Evolutionary conservation across 805 yeast species (phyloP).

Genomic region (Metschnikowia peoriensis): DNA sequence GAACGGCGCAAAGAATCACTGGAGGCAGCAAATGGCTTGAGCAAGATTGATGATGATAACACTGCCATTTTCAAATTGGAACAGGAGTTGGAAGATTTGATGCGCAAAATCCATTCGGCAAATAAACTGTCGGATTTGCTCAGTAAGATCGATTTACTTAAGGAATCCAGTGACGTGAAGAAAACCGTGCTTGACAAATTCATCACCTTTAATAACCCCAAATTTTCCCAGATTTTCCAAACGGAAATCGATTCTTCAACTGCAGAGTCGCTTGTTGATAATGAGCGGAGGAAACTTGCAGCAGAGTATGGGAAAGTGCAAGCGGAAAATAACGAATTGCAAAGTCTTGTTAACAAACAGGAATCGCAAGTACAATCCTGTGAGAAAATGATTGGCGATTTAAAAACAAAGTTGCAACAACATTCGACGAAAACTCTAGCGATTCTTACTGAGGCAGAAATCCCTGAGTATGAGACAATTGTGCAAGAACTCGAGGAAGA

Average conservation of each 20-base stretch:
- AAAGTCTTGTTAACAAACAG: not conserved
- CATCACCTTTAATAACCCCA: slow-evolving; percentile 19
- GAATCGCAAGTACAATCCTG: not conserved
- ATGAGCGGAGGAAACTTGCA: not conserved
- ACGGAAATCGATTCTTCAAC: slow-evolving; percentile 15
- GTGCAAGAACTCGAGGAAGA: slow-evolving; percentile 60
- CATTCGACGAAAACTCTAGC: slow-evolving; percentile 19
- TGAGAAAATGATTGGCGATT: not conserved
- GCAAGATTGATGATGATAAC: slow-evolving; percentile 38
- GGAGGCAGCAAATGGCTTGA: slow-evolving; percentile 27
- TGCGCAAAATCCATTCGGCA: slow-evolving; percentile 47
- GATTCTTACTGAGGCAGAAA: slow-evolving; percentile 33
- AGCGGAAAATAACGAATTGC: not conserved
- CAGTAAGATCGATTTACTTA: slow-evolving; percentile 50
- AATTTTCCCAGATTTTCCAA: slow-evolving; percentile 21
- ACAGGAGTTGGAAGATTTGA: slow-evolving; percentile 48
- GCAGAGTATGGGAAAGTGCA: not conserved
- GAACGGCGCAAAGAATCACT: slow-evolving; percentile 20
- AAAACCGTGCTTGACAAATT: slow-evolving; percentile 28
- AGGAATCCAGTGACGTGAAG: slow-evolving; percentile 37
- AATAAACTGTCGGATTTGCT: slow-evolving; percentile 58
- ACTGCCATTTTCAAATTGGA: slow-evolving; percentile 31
- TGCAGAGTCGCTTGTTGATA: slow-evolving; percentile 13
- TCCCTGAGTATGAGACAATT: slow-evolving; percentile 50
- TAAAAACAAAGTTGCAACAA: slow-evolving; percentile 3